Evolutionary conservation across 1,284 basidiomycete species (phyloP), one percentile per base, ranked within the genome.

Genomic region (Ceratobasidium sp.): DNA sequence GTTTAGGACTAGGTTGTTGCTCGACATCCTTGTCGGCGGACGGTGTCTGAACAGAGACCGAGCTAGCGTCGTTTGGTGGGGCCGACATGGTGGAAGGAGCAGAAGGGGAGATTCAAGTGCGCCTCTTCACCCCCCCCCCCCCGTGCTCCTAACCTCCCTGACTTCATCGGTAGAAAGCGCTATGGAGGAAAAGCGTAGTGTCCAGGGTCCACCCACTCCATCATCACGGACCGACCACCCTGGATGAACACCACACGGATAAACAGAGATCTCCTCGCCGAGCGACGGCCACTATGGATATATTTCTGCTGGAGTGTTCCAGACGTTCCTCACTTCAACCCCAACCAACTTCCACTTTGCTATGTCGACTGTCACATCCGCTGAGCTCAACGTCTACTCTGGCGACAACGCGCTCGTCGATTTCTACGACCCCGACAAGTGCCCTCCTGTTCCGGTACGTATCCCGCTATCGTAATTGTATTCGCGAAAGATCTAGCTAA

Each of bases 341-440:
- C 2, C 11, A 8, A 14, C 2, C 27, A 14, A 8, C 37, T 62
- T 9, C 24, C 13, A 5, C 19, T 39, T 31, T 34, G 14, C 22
- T 4, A 62, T 62, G 59, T 39, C 59, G 9, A 43, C 59, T 19
- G 31, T 34, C 11, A 62, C 59, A 11, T 62, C 59, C 11, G 59
- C 59, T 3, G 39, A 46, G 39, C 59, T 73, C 46, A 73, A 73
- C 37, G 71, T 73, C 11, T 73, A 62, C 59, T 73, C 71, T 37
- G 71, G 71, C 31, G 59, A 73, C 13, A 62, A 59, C 49, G 71
- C 71, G 6, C 71, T 73, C 9, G 58, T 73, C 34, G 71, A 73
- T 37, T 73, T 73, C 46, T 73, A 73, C 37, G 59, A 73, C 49
- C 71, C 71, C 22, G 71, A 73, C 31, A 73, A 73, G 49, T 62